Evolutionary conservation across 805 yeast genomes (phyloP), one percentile per base, ranked within the genome.

Genomic region (Pichia membranifaciens): DNA sequence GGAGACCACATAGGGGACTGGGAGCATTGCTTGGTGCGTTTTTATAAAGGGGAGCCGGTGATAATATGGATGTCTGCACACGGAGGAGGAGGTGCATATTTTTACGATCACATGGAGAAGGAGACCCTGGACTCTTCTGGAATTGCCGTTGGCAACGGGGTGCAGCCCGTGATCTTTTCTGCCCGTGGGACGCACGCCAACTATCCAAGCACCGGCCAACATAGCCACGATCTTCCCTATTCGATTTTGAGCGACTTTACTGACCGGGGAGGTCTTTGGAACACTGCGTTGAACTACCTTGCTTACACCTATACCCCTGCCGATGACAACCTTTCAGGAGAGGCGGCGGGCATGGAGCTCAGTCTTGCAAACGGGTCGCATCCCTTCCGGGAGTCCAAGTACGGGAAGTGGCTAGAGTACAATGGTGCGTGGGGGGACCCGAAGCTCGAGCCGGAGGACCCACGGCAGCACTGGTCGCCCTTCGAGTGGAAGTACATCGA

Each of bases 141-240:
- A 15, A 43, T 48, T 35, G 37, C 31, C 16, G 56, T 60, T 9
- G 54, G 54, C 3, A 57, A 57, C 29, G 50, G 47, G 29, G 44
- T 25, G 28, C 72, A 85, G 54, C 97, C 98, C 0, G 74, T 89
- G 18, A 76, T 93, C 0, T 93, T 86, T 64, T 79, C 93, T 18
- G 96, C 97, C 0, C 73, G 96, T 52, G 99, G 99, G 0, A 91
- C 99, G 0, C 99, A 91, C 67, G 98, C 98, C 17, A 91, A 93
- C 65, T 91, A 91, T 62, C 95, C 93, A 0, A 78, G 93, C n/a
- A 90, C 85, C 0, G 99, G 99, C 0, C 96, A 90, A 60, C 96
- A 91, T 62, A 82, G 96, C 0, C 98, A 90, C 62, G 99, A 91
- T 64, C 74, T 90, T 41, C 99, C 99, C 0, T 90, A 87, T 68